Percentiles rank a stretch among this genome's conserved stretches.
These are phyloP conservation scores for Mortierella sp. DNA, from an alignment of 371 early-diverging fungal species.

Conservation along the genomic window DNA sequence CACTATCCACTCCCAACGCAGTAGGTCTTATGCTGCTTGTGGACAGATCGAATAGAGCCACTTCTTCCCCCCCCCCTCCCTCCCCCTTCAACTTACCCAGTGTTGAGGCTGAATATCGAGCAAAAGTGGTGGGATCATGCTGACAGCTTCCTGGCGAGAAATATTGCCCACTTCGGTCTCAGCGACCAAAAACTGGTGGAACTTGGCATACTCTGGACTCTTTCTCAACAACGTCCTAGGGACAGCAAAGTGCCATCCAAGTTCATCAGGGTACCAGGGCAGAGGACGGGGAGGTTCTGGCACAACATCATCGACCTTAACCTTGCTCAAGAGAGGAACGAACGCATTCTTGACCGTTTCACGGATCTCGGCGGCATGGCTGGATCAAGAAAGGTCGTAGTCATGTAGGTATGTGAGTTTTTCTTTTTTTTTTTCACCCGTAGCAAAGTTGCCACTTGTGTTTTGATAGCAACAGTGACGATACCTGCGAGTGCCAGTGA, in stretches of 20 bases:
- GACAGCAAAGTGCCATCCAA: conserved; percentile 88
- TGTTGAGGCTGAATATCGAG: conserved; percentile 95
- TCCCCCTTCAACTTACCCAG: conserved; percentile 75
- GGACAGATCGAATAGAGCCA: too few species aligned
- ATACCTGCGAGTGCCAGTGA: conserved; percentile 88
- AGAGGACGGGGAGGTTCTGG: conserved; percentile 82
- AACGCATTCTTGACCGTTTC: conserved; percentile 57
- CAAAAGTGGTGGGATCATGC: conserved; percentile 97
- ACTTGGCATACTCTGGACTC: conserved; percentile 76
- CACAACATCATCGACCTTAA: conserved; percentile 74
- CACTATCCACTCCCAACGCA: too few species aligned
- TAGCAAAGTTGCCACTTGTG: too few species aligned
- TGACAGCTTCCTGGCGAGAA: conserved; percentile 97
- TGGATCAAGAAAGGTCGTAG: background rate
- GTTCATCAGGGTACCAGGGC: conserved; percentile 87
- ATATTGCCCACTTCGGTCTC: conserved; percentile 97
- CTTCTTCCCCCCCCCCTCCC: too few species aligned
- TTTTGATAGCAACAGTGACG: background rate
- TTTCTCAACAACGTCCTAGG: conserved; percentile 79
- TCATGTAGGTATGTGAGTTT: background rate
- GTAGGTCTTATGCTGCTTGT: too few species aligned
- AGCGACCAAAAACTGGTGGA: conserved; percentile 93
- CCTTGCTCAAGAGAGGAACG: conserved; percentile 53
- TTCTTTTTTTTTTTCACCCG: too few species aligned
- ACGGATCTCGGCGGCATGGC: conserved; percentile 51